These are phyloP conservation scores for Xylariaceae sp. DNA, from an alignment of 2,329 filamentous ascomycete species.

Conservation along the genomic window DNA sequence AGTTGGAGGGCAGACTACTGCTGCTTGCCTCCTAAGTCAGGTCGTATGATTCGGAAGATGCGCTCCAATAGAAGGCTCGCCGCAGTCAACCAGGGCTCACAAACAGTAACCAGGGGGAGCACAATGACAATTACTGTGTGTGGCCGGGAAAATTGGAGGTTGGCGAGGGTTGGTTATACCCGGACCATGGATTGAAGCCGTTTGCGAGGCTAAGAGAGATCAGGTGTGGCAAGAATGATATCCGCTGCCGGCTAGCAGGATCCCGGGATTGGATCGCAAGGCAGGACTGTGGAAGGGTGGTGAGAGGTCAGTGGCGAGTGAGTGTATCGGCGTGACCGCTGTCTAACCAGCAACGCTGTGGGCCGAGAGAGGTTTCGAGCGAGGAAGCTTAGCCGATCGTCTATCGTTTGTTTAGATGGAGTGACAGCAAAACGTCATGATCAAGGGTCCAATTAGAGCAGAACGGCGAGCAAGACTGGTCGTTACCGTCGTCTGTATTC, in stretches of 20 bases:
- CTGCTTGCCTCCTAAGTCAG: constrained; percentile 13
- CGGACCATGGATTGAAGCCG: constrained; percentile 5
- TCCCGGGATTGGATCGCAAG: constrained; percentile 1
- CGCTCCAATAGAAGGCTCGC: constrained; percentile 22
- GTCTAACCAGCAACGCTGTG: constrained; percentile 8
- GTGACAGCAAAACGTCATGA: constrained; percentile 14
- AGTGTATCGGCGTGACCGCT: constrained; percentile 5
- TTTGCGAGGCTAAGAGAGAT: not conserved
- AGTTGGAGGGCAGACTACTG: constrained; percentile 3
- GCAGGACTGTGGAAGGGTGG: constrained; percentile 5
- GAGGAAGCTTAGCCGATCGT: constrained; percentile 5
- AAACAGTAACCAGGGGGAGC: constrained; percentile 1
- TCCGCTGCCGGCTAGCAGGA: not conserved
- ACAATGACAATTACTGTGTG: constrained; percentile 1
- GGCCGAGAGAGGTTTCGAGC: constrained; percentile 3
- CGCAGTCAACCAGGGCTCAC: constrained; percentile 13
- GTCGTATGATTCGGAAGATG: constrained; percentile 16
- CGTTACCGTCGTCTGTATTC: not conserved
- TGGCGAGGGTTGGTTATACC: not conserved
- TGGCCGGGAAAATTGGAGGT: not conserved
- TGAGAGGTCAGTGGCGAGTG: constrained; percentile 2
- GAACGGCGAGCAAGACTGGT: not conserved
- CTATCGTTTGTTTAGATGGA: constrained; percentile 9
- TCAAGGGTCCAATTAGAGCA: constrained; percentile 5
- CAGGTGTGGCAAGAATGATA: constrained; percentile 2